phyloP scores from a whole-genome alignment of 768 basidiomycete genomes.

The Xanthoconium purpureum region DNA sequence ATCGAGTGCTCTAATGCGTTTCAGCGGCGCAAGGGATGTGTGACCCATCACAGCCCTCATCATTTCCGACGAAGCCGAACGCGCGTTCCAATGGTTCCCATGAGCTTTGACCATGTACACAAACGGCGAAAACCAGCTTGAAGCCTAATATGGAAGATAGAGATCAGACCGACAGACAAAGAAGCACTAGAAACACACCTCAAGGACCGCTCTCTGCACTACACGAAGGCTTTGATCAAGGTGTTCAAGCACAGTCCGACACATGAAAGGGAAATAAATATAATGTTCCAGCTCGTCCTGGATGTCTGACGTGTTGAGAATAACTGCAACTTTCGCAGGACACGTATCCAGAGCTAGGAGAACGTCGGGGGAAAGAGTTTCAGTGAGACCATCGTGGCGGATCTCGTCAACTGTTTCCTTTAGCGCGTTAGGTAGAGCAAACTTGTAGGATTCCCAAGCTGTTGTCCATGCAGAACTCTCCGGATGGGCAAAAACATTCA shows the following conservation, averaged over 20 bases:
- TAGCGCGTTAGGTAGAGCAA: neutral
- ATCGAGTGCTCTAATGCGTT: neutral
- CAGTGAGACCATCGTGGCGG: neutral
- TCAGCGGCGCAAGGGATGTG: neutral
- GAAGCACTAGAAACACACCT: neutral
- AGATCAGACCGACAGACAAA: neutral
- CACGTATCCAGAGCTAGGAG: neutral
- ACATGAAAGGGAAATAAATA: neutral
- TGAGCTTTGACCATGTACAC: constrained; percentile 1
- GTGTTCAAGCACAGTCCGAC: neutral
- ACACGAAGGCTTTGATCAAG: neutral
- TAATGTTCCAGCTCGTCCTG: neutral
- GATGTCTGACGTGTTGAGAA: neutral
- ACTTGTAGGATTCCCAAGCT: neutral
- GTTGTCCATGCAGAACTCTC: neutral
- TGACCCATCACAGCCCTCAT: constrained; percentile 1
- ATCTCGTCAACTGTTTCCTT: neutral
- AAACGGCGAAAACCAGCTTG: constrained; percentile 2
- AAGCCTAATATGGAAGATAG: neutral
- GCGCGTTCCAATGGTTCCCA: neutral
- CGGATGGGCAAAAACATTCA: neutral
- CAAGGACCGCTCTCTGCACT: neutral
- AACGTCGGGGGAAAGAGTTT: neutral
- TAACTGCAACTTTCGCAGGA: neutral
- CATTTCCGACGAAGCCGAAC: neutral